Base-by-base conservation (phyloP, 164 flowering plant genomes). In the Chimonanthus praecox region DNA sequence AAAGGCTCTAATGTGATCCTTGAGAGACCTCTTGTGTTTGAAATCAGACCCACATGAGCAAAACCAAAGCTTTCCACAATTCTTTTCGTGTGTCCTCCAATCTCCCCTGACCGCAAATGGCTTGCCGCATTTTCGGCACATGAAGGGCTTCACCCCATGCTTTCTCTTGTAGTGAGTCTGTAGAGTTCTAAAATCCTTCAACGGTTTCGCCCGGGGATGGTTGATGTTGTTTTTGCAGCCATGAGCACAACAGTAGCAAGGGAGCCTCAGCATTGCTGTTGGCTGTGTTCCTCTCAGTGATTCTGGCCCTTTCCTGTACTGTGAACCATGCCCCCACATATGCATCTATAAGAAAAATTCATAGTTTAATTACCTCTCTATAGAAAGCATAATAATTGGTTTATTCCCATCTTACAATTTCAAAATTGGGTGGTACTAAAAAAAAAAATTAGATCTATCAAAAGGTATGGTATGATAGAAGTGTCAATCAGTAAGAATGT, bases 311-410 rank as follows among this genome's bases (percentile, higher is more conserved):
- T 84, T 89, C 58, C 96, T 84, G 61, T 80, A 90, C 69, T 89
- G 87, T 7, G 93, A 89, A 68, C 96, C 96, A 73, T 90, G 93
- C 64, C 96, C 93, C 96, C 93, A 90, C 96, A 89, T 90, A 72
- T 90, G 96, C 96, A 90, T 90, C 96, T 90, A 82, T 50, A 70
- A 33, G 9, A 49, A 76, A 20, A 9, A 67, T 58, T 20, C 15
- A 13, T 9, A 70, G 9, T 21, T 70, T 33, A 33, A 33, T 33
- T 33, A 33, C 1, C 33, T 33, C 33, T 33, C 33, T 33, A 33
- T 33, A 33, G 33, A 33, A 33, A 33, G 33, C 33, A 33, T 1
- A 33, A 33, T 33, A 33, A 33, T 33, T 33, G 33, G 33, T 33
- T 33, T 33, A 33, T 33, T 33, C 33, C 33, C 33, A 33, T 33